Evolutionary conservation across 495 filamentous ascomycete genomes (phyloP), one percentile per base, ranked within the genome.

Genomic region (Neurospora sp.): DNA sequence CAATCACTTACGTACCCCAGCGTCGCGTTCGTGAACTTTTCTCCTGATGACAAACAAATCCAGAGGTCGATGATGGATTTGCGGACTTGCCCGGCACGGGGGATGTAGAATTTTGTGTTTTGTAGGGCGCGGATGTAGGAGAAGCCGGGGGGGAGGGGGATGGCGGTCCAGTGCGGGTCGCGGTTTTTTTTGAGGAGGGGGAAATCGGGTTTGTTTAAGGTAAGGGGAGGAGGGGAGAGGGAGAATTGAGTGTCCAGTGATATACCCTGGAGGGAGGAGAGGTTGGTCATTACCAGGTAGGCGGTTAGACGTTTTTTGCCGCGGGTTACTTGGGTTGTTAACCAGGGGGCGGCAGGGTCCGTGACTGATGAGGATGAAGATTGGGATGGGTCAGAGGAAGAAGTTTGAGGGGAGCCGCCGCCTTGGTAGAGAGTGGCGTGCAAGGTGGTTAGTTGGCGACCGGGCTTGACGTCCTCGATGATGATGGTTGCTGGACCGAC

Each of bases 381-480:
- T 4, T 39, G 38, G 38, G 38, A 11, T 39, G 38, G n/a, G 44
- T 40, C 39, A 14, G 44, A 48, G 44, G 44, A 23, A 23, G 14
- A 27, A n/a, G n/a, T 16, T 41, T 41, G 40, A 16, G 18, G 2
- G 6, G 76, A 74, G 3, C 75, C 77, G 7, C 74, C 77, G 20
- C 75, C 72, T 71, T 86, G 83, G 71, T 82, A 82, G 1, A 96
- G 88, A 1, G 88, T 88, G 16, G 92, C 83, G 79, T 93, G 92
- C 14, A 96, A 82, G 6, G 89, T 88, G 40, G 91, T 91, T 9
- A 91, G 88, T 70, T 90, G 87, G 2, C 88, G 82, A 46, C 93
- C 92, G 14, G 92, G 84, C 78, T 96, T 97, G 42, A 89, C 81
- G 74, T 95, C 91, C 70, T 90, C 85, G 59, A 97, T 86, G 18